Conservation (phyloP, 2,329 filamentous ascomycete species). For the Hymenotorrendiella dingleyae region DNA sequence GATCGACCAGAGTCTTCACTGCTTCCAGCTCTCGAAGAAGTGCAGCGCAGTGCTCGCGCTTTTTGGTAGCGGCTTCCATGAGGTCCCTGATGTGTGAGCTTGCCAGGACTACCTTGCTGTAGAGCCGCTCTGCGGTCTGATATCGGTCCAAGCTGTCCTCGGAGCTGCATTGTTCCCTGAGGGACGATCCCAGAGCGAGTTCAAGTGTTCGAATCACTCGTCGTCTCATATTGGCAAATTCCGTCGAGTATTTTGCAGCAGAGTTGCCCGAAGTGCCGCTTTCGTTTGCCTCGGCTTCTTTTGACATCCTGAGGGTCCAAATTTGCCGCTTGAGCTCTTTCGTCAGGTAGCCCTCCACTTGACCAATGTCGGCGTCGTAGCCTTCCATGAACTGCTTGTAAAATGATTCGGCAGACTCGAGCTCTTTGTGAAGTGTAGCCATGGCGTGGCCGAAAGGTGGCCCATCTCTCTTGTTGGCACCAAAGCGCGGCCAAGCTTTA, state of each 20-base stretch:
- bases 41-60: slow-evolving; percentile 16
- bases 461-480: background rate
- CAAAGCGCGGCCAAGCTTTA: too few relatives aligned
- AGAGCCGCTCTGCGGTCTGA: slow-evolving; percentile 1
- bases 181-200: background rate
- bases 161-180: too few relatives aligned
- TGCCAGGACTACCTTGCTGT: slow-evolving; percentile 1
- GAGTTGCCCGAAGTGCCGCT: too few relatives aligned
- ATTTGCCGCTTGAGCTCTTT: too few relatives aligned
- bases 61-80: slow-evolving; percentile 8
- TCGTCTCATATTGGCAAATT: background rate
- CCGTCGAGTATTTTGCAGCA: background rate
- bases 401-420: slow-evolving; percentile 17
- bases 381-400: slow-evolving; percentile 17
- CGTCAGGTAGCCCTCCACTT: slow-evolving; percentile 4
- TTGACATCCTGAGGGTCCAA: too few relatives aligned
- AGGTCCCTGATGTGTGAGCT: slow-evolving; percentile 16
- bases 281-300: too few relatives aligned
- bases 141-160: too few relatives aligned
- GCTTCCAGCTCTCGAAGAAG: slow-evolving; percentile 17
- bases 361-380: slow-evolving; percentile 15
- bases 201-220: background rate
- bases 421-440: background rate
- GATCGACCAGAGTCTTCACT: slow-evolving; percentile 17
- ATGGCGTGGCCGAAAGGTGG: background rate